Evolutionary conservation across 2,329 filamentous ascomycete species (phyloP), one percentile per base, ranked within the genome.

Genomic region (Colletotrichum sp.): DNA sequence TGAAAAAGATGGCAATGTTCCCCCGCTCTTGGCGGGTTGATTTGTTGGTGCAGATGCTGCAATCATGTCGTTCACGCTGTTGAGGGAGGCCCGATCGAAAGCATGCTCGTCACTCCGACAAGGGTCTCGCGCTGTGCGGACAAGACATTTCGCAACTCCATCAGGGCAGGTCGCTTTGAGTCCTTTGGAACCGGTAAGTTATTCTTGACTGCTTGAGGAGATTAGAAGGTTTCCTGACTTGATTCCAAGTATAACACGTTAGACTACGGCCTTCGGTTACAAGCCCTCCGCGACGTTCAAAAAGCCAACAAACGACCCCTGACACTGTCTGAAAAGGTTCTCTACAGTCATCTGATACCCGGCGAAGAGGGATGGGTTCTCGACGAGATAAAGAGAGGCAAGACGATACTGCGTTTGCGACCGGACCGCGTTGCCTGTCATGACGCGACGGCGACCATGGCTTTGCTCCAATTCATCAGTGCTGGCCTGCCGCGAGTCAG

Each of bases 391-490:
- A 73, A 81, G n/a, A 80, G 84, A 8, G 85, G 85, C 5, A 82
- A 83, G 58, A 85, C 84, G 3, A 83, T 85, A 16, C 71, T 86
- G 1, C 82, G 83, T 18, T 71, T 86, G 6, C 79, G 80, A 8
- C 85, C 85, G 1, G 84, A 86, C 43, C 79, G 84, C 2, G 84
- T 86, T n/a, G 85, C 85, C 3, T 85, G 84, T 36, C 85, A 86
- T 39, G 85, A 87, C 80, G 85, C 85, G 3, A 86, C 84, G 1
- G 85, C 85, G 3, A 85, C 84, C 7, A 86, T 86, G 85, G 85
- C 85, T 3, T 73, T 86, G 13, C 77, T 86, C 2, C 85, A 86
- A 66, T 86, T 87, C 76, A 86, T 86, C 65, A 85, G 83, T 58
- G 85, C 84, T 3, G 85, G 84, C 1, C 77, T 86, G 4, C 84